Conservation (phyloP, 2,329 filamentous ascomycete species). For the Penicillium nordicum region DNA sequence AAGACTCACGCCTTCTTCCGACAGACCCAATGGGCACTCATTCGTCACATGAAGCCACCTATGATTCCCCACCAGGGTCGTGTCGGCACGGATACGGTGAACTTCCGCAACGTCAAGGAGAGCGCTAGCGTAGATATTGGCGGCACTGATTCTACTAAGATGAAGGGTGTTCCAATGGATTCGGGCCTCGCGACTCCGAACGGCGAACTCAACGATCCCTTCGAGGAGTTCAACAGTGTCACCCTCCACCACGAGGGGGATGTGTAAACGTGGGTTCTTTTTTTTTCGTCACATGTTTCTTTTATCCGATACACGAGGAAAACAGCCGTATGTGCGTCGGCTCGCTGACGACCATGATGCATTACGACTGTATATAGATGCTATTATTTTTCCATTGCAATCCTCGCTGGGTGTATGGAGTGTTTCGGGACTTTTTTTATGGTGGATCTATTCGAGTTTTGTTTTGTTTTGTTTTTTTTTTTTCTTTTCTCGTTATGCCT, state of each 20-base stretch:
- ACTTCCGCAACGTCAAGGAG: slow-evolving; percentile 98
- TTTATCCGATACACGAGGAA: slow-evolving; percentile 12
- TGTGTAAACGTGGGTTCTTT: slow-evolving; percentile 10
- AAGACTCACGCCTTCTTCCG: slow-evolving; percentile 96
- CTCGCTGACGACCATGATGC: slow-evolving; percentile 34
- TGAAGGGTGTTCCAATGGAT: slow-evolving; percentile 80
- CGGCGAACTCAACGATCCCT: slow-evolving; percentile 79
- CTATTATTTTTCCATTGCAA: slow-evolving; percentile 20
- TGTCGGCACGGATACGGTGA: slow-evolving; percentile 80
- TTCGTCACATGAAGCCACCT: slow-evolving; percentile 95
- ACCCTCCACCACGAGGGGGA: slow-evolving; percentile 96
- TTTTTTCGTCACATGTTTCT: slow-evolving; percentile 9
- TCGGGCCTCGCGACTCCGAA: slow-evolving; percentile 81
- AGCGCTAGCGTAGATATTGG: slow-evolving; percentile 81
- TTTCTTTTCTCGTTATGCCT: not conserved
- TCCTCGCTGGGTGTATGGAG: slow-evolving; percentile 26
- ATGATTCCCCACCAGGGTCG: slow-evolving; percentile 90
- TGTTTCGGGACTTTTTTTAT: slow-evolving; percentile 22
- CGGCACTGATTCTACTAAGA: slow-evolving; percentile 41
- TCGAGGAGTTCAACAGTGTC: slow-evolving; percentile 98
- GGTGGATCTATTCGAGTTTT: slow-evolving; percentile 11
- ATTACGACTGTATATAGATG: slow-evolving; percentile 31
- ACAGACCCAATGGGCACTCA: slow-evolving; percentile 91
- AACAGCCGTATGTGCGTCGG: slow-evolving; percentile 24
- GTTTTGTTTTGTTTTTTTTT: not conserved